These are phyloP conservation scores for Peronospora destructor DNA, from an alignment of 352 stramenopile genomes.

Conservation along the genomic window DNA sequence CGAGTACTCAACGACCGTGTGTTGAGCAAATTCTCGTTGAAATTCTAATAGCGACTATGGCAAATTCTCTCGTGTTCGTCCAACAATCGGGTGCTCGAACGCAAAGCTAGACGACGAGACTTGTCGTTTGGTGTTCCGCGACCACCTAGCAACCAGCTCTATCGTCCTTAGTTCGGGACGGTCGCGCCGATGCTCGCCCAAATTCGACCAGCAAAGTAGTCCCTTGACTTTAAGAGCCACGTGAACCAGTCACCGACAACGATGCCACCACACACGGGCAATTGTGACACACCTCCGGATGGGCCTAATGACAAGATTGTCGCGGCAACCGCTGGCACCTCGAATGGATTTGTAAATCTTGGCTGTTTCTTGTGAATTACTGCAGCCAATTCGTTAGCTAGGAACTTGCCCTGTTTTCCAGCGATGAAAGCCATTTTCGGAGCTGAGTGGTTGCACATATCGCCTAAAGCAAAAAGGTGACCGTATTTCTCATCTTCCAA, in stretches of 20 bases:
- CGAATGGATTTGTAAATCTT: constrained; percentile 26
- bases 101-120: too few relatives aligned
- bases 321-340: constrained; percentile 7
- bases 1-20: too few relatives aligned
- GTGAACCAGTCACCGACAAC: constrained; percentile 50
- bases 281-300: constrained; percentile 41
- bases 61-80: too few relatives aligned
- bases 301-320: constrained; percentile 44
- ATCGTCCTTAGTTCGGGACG: constrained; percentile 14
- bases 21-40: too few relatives aligned
- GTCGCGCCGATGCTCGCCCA: constrained; percentile 31
- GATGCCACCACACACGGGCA: constrained; percentile 42
- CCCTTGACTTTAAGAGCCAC: constrained; percentile 37
- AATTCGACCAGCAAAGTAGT: constrained; percentile 33
- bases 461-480: constrained; percentile 49
- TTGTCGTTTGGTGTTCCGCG: too few relatives aligned
- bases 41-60: too few relatives aligned
- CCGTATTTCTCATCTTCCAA: constrained; percentile 36
- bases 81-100: too few relatives aligned
- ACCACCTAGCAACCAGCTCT: background rate
- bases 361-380: constrained; percentile 22
- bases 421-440: constrained; percentile 43
- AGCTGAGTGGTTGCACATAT: constrained; percentile 42
- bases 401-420: constrained; percentile 35
- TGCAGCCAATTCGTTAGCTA: constrained; percentile 31